Evolutionary conservation across 371 early-diverging fungal species (phyloP).

Genomic region (Chytridiales sp.): DNA sequence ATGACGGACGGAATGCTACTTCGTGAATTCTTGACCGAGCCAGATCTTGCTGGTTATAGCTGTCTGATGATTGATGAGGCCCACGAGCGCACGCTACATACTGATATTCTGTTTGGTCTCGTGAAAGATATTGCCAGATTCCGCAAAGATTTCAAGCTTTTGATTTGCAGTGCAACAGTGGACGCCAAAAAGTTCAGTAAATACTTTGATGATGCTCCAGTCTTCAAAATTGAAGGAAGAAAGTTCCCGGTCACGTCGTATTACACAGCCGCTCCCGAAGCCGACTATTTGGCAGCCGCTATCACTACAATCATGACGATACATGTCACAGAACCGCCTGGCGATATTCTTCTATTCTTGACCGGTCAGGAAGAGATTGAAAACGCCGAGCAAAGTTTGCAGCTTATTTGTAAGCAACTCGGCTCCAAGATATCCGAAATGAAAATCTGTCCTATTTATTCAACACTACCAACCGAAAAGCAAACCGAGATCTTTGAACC

Average conservation of each 20-base stretch:
- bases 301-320: conserved; percentile 95
- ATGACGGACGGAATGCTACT: conserved; percentile 99
- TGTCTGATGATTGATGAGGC: conserved; percentile 99
- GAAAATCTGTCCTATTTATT: conserved; percentile 93
- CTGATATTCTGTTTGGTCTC: conserved; percentile 96
- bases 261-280: conserved; percentile 95
- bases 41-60: conserved; percentile 87
- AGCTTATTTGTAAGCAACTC: conserved; percentile 74
- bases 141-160: conserved; percentile 87
- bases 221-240: conserved; percentile 92
- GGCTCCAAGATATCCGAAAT: conserved; percentile 91
- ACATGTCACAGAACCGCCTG: conserved; percentile 84
- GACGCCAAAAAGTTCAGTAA: conserved; percentile 94
- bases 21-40: conserved; percentile 97
- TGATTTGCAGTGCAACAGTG: conserved; percentile 99
- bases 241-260: conserved; percentile 92
- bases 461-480: conserved; percentile 89
- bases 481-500: conserved; percentile 96
- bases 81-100: conserved; percentile 98
- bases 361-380: conserved; percentile 99
- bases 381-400: conserved; percentile 78
- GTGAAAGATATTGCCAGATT: conserved; percentile 95
- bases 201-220: conserved; percentile 95
- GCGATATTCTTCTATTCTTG: conserved; percentile 97
- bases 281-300: conserved; percentile 95